phyloP scores from a whole-genome alignment of 192 early-diverging fungal genomes.

The Lobosporangium transversale region DNA sequence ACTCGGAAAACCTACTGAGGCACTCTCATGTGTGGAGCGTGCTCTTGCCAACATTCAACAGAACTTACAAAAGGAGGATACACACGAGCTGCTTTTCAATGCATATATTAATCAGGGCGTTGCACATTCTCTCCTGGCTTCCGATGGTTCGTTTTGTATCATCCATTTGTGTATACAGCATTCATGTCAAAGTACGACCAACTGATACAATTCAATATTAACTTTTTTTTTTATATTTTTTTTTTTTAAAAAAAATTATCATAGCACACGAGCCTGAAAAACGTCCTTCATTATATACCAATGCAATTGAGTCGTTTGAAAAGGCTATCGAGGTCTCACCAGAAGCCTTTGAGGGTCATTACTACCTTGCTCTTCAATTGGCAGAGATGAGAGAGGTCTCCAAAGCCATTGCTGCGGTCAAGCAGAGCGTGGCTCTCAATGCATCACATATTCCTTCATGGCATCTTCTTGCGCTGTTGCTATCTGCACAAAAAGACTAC shows the following conservation, averaged over 20 bases:
- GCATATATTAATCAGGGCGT: constrained; percentile 35
- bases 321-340: constrained; percentile 63
- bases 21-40: constrained; percentile 7
- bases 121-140: constrained; percentile 33
- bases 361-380: constrained; percentile 74
- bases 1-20: constrained; percentile 23
- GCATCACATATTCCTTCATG: constrained; percentile 71
- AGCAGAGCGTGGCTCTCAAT: constrained; percentile 64
- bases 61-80: constrained; percentile 49
- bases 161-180: too few relatives aligned
- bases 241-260: too few relatives aligned
- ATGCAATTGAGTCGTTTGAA: constrained; percentile 64
- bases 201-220: too few relatives aligned
- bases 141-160: constrained; percentile 28
- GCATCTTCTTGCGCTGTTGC: constrained; percentile 75
- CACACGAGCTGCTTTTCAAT: constrained; percentile 30
- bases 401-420: constrained; percentile 64
- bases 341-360: constrained; percentile 65
- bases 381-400: constrained; percentile 72
- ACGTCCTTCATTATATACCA: constrained; percentile 69
- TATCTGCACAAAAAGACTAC: constrained; percentile 76
- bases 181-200: too few relatives aligned
- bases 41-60: constrained; percentile 21
- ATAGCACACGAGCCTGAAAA: constrained; percentile 69
- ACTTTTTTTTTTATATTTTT: too few relatives aligned